Evolutionary conservation across 2,329 filamentous ascomycete genomes (phyloP).

Genomic region (Colletotrichum sp.): DNA sequence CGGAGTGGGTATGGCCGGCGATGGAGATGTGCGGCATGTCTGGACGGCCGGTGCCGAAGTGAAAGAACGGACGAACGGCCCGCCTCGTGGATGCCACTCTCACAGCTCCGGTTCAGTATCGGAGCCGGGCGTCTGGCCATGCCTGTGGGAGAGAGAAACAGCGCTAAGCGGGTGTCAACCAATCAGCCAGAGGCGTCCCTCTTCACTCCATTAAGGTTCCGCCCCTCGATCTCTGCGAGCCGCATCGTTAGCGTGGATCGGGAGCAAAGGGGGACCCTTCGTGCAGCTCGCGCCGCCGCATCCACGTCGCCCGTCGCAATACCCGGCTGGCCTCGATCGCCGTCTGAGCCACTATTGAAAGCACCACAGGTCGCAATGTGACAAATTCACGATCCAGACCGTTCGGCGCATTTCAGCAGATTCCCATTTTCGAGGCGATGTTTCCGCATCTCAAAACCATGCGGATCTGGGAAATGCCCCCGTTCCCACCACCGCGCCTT

Average conservation of each 20-base stretch:
- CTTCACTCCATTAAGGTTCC: neutral
- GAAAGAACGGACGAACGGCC: neutral
- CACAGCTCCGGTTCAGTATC: neutral
- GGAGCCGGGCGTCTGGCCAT: neutral
- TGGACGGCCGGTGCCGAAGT: too few relatives aligned
- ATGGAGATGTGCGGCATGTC: too few relatives aligned
- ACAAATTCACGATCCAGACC: neutral
- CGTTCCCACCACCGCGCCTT: neutral
- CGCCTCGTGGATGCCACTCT: neutral
- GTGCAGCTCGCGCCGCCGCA: neutral
- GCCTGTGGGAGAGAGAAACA: neutral
- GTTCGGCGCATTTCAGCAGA: neutral
- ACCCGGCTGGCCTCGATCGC: neutral
- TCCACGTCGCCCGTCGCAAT: neutral
- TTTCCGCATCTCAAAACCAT: slow-evolving; percentile 3
- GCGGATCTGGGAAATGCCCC: neutral
- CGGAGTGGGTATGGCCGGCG: too few relatives aligned
- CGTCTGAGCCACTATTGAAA: neutral
- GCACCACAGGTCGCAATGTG: neutral
- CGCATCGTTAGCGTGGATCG: slow-evolving; percentile 34
- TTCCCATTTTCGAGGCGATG: neutral
- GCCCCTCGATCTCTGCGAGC: slow-evolving; percentile 29
- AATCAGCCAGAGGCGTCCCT: neutral
- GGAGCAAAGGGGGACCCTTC: slow-evolving; percentile 4
- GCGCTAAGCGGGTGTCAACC: neutral